Evolutionary conservation across 2,329 filamentous ascomycete genomes (phyloP).

Genomic region (Nothophaeocryptopus gaeumannii): DNA sequence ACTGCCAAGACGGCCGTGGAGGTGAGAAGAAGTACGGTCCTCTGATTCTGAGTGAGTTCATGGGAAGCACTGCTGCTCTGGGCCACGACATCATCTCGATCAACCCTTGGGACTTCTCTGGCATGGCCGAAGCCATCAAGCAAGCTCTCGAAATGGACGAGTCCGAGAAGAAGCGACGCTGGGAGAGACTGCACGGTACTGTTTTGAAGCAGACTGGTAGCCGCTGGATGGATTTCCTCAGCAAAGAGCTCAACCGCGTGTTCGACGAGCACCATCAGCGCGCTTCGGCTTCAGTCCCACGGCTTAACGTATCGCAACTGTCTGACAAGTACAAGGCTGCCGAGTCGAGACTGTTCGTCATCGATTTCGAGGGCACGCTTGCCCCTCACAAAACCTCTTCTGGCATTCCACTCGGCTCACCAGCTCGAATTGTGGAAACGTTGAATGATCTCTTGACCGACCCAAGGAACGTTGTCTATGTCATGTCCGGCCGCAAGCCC

Average conservation of each 20-base stretch:
- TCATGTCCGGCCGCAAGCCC: slow-evolving; percentile 86
- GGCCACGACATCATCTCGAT: slow-evolving; percentile 76
- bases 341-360: slow-evolving; percentile 72
- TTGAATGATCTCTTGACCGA: slow-evolving; percentile 79
- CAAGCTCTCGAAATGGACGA: slow-evolving; percentile 75
- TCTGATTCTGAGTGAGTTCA: slow-evolving; percentile 91
- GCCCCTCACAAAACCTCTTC: slow-evolving; percentile 82
- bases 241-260: slow-evolving; percentile 66
- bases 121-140: slow-evolving; percentile 77
- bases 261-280: slow-evolving; percentile 82
- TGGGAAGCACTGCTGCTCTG: slow-evolving; percentile 84
- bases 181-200: slow-evolving; percentile 68
- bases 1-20: slow-evolving; percentile 80
- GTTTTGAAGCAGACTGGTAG: slow-evolving; percentile 80
- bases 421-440: slow-evolving; percentile 78
- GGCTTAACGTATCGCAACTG: slow-evolving; percentile 68
- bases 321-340: slow-evolving; percentile 64
- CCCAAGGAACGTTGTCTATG: slow-evolving; percentile 79
- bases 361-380: slow-evolving; percentile 92
- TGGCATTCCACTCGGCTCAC: slow-evolving; percentile 80
- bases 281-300: slow-evolving; percentile 81
- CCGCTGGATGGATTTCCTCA: slow-evolving; percentile 79
- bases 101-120: slow-evolving; percentile 90
- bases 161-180: slow-evolving; percentile 71
- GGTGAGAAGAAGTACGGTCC: slow-evolving; percentile 81